A percentile compares a stretch with the other conserved stretches of the same genome.
These are phyloP conservation scores for Russula brevipes DNA, from an alignment of 768 basidiomycete species.

Conservation along the genomic window DNA sequence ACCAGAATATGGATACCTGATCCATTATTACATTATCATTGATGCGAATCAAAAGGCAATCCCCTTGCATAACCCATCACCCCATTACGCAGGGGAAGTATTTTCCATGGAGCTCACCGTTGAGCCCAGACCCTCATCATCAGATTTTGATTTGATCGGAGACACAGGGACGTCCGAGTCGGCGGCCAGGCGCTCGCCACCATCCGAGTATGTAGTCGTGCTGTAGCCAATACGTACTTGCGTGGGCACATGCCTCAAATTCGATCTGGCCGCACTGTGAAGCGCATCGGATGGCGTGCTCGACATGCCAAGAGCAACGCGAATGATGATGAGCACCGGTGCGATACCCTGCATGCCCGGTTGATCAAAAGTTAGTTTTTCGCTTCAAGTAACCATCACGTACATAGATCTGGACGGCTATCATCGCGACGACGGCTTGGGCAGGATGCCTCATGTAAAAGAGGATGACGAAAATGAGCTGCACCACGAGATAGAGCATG, in stretches of 20 bases:
- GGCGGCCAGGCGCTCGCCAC: not conserved
- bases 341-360: conserved; percentile 14
- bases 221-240: conserved; percentile 1
- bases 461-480: conserved; percentile 40
- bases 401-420: conserved; percentile 40
- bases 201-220: not conserved
- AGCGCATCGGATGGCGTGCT: not conserved
- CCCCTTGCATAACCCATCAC: not conserved
- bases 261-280: not conserved
- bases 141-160: not conserved
- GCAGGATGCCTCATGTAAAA: conserved; percentile 35
- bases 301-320: conserved; percentile 15
- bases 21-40: not conserved
- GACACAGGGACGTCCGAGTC: not conserved
- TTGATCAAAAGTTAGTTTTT: too few species aligned
- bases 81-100: not conserved
- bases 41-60: not conserved
- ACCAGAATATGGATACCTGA: too few species aligned
- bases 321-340: conserved; percentile 11
- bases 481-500: conserved; percentile 36
- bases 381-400: conserved; percentile 13
- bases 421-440: conserved; percentile 35
- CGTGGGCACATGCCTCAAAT: not conserved
- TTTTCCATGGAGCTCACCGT: not conserved
- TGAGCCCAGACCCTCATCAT: not conserved